Conservation (phyloP, 441 rosid species). For the Kokia cookei region DNA sequence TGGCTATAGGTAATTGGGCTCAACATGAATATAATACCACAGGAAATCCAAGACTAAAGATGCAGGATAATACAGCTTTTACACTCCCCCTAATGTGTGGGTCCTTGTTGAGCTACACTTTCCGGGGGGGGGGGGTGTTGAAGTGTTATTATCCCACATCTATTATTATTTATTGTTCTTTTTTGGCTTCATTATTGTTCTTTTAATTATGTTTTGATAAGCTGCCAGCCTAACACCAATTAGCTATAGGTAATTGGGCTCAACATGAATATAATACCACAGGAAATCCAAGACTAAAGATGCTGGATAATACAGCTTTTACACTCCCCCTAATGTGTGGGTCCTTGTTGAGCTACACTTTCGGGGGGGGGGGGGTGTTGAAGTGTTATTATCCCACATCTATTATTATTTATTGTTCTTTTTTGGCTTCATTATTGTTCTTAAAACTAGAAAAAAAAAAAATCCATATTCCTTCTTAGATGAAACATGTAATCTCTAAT, state of each 20-base stretch:
- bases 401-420: not conserved
- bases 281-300: not conserved
- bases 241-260: not conserved
- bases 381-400: no score
- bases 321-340: not conserved
- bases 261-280: not conserved
- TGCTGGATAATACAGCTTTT: not conserved
- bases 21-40: not conserved
- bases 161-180: not conserved
- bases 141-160: no score
- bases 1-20: not conserved
- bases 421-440: not conserved
- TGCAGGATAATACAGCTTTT: not conserved
- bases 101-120: no score
- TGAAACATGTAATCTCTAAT: not conserved
- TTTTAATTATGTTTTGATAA: not conserved
- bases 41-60: not conserved
- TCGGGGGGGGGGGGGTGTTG: no score
- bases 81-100: not conserved
- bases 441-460: not conserved
- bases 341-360: no score
- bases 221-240: not conserved
- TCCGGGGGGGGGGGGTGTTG: no score
- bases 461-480: not conserved
- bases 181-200: not conserved